These are phyloP conservation scores for Zymoseptoria crescenta DNA, from an alignment of 2,329 filamentous ascomycete species.

Conservation along the genomic window DNA sequence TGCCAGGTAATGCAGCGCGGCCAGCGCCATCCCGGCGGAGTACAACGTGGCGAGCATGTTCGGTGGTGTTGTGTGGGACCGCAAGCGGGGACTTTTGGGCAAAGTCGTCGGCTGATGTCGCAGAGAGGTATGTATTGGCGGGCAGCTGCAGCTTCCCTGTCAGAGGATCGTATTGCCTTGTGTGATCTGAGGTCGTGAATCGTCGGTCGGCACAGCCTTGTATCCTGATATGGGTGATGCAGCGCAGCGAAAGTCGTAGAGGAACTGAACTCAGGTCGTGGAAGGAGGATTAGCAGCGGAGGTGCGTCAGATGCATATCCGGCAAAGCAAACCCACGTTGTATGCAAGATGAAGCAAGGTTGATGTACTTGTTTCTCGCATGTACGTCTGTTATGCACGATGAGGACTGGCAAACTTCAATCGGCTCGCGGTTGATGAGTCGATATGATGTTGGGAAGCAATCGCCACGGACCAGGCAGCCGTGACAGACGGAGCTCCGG, in stretches of 20 bases:
- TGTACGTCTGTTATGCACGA: neutral
- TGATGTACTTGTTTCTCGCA: neutral
- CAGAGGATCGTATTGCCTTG: neutral
- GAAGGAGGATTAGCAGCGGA: neutral
- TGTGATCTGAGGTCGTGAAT: neutral
- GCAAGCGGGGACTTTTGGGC: neutral
- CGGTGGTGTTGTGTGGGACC: neutral
- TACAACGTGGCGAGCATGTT: constrained; percentile 1
- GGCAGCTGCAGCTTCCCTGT: neutral
- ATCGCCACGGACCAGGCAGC: neutral
- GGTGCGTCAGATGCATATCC: neutral
- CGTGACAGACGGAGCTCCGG: neutral
- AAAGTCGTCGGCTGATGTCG: neutral
- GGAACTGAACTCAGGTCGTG: neutral
- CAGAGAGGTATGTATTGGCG: neutral
- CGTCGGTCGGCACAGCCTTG: neutral
- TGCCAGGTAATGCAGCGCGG: constrained; percentile 22
- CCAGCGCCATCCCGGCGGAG: constrained; percentile 9
- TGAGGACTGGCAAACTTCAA: neutral
- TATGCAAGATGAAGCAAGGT: neutral
- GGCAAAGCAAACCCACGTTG: neutral
- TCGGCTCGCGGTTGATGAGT: neutral
- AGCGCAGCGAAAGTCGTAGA: neutral
- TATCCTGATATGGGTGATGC: neutral
- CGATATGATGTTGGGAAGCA: neutral